These are phyloP conservation scores for Colletotrichum sp. DNA, from an alignment of 2,329 filamentous ascomycete genomes.

Conservation along the genomic window DNA sequence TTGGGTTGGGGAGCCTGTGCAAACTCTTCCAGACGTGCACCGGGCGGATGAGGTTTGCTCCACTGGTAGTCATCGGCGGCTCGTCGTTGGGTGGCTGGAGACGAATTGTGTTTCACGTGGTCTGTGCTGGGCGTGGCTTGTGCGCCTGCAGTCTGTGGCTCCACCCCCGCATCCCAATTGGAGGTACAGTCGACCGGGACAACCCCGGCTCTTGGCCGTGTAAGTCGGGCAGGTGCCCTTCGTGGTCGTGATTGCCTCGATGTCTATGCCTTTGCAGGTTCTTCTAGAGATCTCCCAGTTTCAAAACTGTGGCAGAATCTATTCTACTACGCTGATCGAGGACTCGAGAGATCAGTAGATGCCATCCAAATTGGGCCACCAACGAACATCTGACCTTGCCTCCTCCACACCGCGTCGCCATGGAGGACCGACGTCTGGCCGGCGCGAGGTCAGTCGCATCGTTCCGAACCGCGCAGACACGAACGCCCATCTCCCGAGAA, in stretches of 20 bases:
- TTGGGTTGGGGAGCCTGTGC: constrained; percentile 23
- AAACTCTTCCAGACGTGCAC: constrained; percentile 19
- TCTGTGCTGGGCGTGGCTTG: constrained; percentile 1
- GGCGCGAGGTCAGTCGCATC: neutral
- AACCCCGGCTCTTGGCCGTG: constrained; percentile 4
- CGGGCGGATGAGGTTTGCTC: constrained; percentile 13
- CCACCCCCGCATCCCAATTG: neutral
- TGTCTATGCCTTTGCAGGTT: neutral
- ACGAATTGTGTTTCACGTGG: neutral
- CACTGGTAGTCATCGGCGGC: neutral
- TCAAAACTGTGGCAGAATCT: neutral
- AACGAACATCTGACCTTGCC: neutral
- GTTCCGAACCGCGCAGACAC: neutral
- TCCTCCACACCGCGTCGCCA: neutral
- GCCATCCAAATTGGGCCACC: neutral
- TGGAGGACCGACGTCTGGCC: neutral
- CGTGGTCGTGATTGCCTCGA: neutral
- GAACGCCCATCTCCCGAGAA: neutral
- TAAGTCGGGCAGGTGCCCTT: constrained; percentile 13
- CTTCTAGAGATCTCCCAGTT: neutral
- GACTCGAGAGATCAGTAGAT: neutral
- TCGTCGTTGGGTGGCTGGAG: constrained; percentile 10
- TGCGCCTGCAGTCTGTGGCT: neutral
- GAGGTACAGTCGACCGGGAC: neutral
- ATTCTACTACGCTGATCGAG: neutral